Evolutionary conservation across 495 filamentous ascomycete genomes (phyloP), one percentile per base, ranked within the genome.

Genomic region (Echria macrotheca): DNA sequence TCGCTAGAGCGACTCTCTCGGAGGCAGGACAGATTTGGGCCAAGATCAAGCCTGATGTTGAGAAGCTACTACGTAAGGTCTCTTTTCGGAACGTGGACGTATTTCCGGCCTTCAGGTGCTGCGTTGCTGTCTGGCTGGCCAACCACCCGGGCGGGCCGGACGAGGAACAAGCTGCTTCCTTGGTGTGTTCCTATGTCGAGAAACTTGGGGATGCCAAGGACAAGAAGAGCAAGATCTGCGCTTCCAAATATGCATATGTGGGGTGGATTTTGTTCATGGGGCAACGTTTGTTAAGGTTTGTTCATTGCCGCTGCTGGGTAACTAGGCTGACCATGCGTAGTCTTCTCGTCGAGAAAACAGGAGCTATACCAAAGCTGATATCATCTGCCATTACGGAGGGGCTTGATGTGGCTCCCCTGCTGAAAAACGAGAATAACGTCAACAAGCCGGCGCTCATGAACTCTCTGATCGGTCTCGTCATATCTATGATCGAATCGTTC

Each of bases 31-130:
- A 49, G 25, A 54, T 73, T n/a, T 71, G 68, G 66, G 46, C 52
- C 2, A 60, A 58, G 29, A 54, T 70, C 43, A 63, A 67, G 18
- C 49, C 61, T 4, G 47, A 58, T 25, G 40, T 73, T 21, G 63
- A 64, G 18, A 56, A 47, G 6, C 52, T 63, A 11, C 57, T 72
- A 14, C 63, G 60, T 50, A 67, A 66, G 31, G 56, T 44, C 6
- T 35, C 60, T 2, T 29, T 66, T 10, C 31, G 49, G 10, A 37
- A 55, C 10, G 37, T 53, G 11, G 65, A 67, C 18, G 66, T 65
- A 0, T 65, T 69, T 23, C 65, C 71, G 44, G 71, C 70, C 2
- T 72, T 74, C 52, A 53, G 52, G 32, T 74, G 67, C 53, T 70
- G 63, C 35, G 59, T 57, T 8, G 63, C 59, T 2, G 44, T 64